Evolutionary conservation across 106 monocot genomes (phyloP), one percentile per base, ranked within the genome.

Genomic region (Triglochin maritima): DNA sequence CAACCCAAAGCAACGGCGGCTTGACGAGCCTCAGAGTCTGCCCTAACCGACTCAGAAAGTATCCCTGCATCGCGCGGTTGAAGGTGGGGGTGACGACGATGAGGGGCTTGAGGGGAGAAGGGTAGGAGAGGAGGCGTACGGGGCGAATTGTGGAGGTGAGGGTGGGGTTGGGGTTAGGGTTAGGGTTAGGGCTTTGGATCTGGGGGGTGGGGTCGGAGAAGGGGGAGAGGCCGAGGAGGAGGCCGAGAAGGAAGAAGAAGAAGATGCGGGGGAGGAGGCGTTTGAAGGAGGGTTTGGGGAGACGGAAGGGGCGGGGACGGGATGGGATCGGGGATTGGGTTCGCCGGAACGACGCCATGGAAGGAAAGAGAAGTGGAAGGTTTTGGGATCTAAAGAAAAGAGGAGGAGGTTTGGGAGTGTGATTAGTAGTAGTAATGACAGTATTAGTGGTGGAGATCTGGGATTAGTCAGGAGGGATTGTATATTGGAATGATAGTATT

Each of bases 71-170:
- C 10, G 87, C 85, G 54, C 90, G 82, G 71, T 83, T 84, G 69
- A 88, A 90, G 0, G 90, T 96, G 12, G 95, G 95, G 2, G 95
- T 96, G 8, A 96, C 87, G 2, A 96, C 68, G 63, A 96, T 85
- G 48, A 96, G 73, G n/a, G 88, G 78, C 74, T 83, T 89, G 43
- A 49, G 14, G 7, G 49, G 17, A 4, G 64, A 64, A 4, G 13
- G n/a, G 64, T 52, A 50, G 53, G 53, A 8, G 66, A 8, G 66
- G 53, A 53, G 51, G 50, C 66, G 2, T 10, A 52, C 4, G 53
- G 66, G 17, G 66, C 41, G 42, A 11, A 6, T 49, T 29, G 29
- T 52, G 52, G 2, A 1, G 52, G 29, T 29, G 29, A 1, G 29
- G 29, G 29, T 29, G 29, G 29, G 29, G 29, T 29, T 29, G 1